Base-by-base conservation (phyloP, 2,329 filamentous ascomycete genomes). In the Clarireedia monteithiana region DNA sequence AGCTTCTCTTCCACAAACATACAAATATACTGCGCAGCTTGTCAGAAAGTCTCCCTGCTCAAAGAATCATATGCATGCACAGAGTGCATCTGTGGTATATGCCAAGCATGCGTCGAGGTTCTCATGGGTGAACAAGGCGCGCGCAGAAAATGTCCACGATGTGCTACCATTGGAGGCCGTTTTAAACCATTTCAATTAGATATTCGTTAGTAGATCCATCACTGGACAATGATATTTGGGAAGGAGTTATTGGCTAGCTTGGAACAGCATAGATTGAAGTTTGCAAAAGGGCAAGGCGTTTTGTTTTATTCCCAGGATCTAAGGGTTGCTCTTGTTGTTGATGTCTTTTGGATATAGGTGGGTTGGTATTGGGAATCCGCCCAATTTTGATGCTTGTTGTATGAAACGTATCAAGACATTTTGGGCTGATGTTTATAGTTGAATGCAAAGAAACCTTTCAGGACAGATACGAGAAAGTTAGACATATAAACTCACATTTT, bases 81-180 rank as follows among this genome's bases (percentile, higher is more conserved):
- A 1, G 91, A 96, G 71, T 97, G 94, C 70, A 95, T 97, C 61
- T 95, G 90, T 69, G 92, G 91, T 15, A 80, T 97, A 50, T 97
- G 94, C 71, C 83, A 86, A 61, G 84, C 90, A 58, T 97, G 92
- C 66, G 90, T 96, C 57, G 86, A 91, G 66, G 83, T 89, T 36
- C 76, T 92, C 55, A 84, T 89, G 72, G 82, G 81, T 63, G 87
- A 90, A 69, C 86, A 90, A 69, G 84, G 86, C 50, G 86, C 87
- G 12, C 75, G 86, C 59, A 81, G 86, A 66, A 88, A 88, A 69
- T 94, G 89, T 73, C 88, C 89, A 57, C 80, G 85, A 62, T 94
- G 89, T 69, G 85, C 85, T 55, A 89, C 85, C 40, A 85, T 91
- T 60, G 88, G 88, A 54, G 86, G 86, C 53, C 82, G 84, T 59